phyloP scores from a whole-genome alignment of 2,329 filamentous ascomycete species.

The Verticillium alfalfae region DNA sequence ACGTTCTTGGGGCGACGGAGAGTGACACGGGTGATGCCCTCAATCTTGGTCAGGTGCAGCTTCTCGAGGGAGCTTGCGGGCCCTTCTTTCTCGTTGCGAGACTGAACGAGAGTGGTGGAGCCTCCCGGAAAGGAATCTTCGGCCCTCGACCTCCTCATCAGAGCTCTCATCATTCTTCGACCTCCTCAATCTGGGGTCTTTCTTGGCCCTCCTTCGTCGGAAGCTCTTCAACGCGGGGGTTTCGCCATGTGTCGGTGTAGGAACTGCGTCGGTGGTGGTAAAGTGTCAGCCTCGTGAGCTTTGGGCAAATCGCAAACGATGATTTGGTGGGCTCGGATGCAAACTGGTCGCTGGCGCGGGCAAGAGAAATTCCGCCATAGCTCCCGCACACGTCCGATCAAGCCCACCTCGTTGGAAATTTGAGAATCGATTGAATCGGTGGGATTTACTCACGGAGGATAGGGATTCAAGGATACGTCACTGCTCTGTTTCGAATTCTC shows the following conservation, averaged over 20 bases:
- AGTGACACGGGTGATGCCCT: conserved; percentile 96
- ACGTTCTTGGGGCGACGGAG: conserved; percentile 98
- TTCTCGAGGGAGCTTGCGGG: conserved; percentile 99
- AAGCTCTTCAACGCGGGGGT: conserved; percentile 96
- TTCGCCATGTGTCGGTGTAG: conserved; percentile 74
- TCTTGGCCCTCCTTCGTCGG: conserved; percentile 84
- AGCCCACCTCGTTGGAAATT: neutral
- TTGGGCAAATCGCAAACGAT: neutral
- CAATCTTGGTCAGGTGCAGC: conserved; percentile 92
- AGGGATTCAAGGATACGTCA: neutral
- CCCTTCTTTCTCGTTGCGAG: conserved; percentile 99
- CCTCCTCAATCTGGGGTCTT: conserved; percentile 75
- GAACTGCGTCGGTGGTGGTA: conserved; percentile 14
- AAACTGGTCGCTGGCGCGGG: neutral
- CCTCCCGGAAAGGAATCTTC: conserved; percentile 70
- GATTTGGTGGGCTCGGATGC: conserved; percentile 7
- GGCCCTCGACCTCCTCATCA: conserved; percentile 71
- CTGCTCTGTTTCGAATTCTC: neutral
- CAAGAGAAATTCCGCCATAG: neutral
- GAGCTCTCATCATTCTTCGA: conserved; percentile 65
- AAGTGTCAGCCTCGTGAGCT: conserved; percentile 13
- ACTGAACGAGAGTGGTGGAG: conserved; percentile 86
- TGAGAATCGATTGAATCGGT: neutral
- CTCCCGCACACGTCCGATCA: neutral
- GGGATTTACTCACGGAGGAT: neutral